Base-by-base conservation (phyloP, 306 rosid genomes). In the barrel medic (Medicago truncatula) region DNA sequence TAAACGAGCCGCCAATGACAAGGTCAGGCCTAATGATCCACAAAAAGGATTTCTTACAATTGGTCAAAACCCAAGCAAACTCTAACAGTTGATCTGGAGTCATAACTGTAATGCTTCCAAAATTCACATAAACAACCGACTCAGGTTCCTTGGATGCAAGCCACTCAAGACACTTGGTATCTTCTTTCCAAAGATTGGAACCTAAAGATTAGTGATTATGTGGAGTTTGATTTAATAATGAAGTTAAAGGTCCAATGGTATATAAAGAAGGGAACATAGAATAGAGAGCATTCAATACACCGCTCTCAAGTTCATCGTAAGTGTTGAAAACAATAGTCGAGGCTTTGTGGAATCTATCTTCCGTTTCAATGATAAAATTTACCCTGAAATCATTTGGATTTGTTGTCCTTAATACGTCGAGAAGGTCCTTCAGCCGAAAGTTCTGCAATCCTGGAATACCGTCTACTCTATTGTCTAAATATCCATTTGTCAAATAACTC, bases 101-200 rank as follows among this genome's bases (percentile, higher is more conserved):
- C 54, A 72, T 72, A 56, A 56, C 25, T 8, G 67, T 56, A 4
- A 57, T 72, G 67, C 76, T 72, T 0, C 76, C 76, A 14, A 72
- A 72, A 57, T 39, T 71, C 2, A 71, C 76, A 54, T 71, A 71
- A 54, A 71, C 52, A 36, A 71, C 64, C 0, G 76, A 53, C 4
- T 9, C 2, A 0, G 53, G 65, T 54, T 54, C 53, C 39, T 71
- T 71, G 9, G 39, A 38, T 18, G 56, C 76, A 20, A 72, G 76
- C 67, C 76, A 72, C 8, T 72, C 23, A 8, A 56, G 54, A 57
- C 76, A 72, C 6, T 56, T 56, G 1, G 23, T 72, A 21, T 72
- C 67, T 56, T 72, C 67, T 14, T 72, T 72, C 76, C 76, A 72
- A 72, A n/a, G n/a, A n/a, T n/a, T n/a, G n/a, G n/a, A n/a, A n/a